Evolutionary conservation across 768 basidiomycete species (phyloP).

Genomic region (Lentinula edodes): DNA sequence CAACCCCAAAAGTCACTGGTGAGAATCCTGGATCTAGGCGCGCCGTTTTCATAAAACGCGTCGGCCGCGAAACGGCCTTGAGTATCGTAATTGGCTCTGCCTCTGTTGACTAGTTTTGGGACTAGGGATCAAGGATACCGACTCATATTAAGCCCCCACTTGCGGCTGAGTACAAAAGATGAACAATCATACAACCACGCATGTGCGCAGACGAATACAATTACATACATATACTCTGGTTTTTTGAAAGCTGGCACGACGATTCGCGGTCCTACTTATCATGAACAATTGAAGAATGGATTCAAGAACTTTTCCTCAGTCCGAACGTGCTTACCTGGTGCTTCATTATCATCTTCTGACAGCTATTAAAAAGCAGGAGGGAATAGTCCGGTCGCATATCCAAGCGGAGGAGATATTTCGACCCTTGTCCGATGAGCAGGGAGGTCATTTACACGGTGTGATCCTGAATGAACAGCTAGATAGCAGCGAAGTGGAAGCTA

Average conservation of each 20-base stretch:
- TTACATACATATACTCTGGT: too few relatives aligned
- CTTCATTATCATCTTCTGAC: neutral
- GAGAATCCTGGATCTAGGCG: neutral
- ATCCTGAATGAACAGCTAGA: too few relatives aligned
- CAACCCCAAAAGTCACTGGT: neutral
- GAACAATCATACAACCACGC: neutral
- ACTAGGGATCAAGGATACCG: neutral
- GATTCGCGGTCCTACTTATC: neutral
- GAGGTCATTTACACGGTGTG: too few relatives aligned
- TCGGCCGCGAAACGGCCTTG: slow-evolving; percentile 40
- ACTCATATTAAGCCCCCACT: too few relatives aligned
- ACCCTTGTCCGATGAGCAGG: too few relatives aligned
- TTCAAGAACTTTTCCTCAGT: too few relatives aligned
- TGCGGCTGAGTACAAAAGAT: too few relatives aligned
- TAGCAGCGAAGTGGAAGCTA: too few relatives aligned
- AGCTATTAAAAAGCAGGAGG: neutral
- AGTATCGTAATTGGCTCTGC: slow-evolving; percentile 26
- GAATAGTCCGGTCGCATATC: neutral
- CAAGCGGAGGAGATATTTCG: too few relatives aligned
- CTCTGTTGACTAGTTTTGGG: slow-evolving; percentile 17
- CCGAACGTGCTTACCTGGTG: neutral
- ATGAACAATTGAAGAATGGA: neutral
- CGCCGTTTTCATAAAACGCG: slow-evolving; percentile 30
- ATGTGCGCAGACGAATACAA: neutral
- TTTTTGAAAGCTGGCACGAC: neutral